Evolutionary conservation across 495 filamentous ascomycete species (phyloP), one percentile per base, ranked within the genome.

Genomic region (Pyronema omphalodes): DNA sequence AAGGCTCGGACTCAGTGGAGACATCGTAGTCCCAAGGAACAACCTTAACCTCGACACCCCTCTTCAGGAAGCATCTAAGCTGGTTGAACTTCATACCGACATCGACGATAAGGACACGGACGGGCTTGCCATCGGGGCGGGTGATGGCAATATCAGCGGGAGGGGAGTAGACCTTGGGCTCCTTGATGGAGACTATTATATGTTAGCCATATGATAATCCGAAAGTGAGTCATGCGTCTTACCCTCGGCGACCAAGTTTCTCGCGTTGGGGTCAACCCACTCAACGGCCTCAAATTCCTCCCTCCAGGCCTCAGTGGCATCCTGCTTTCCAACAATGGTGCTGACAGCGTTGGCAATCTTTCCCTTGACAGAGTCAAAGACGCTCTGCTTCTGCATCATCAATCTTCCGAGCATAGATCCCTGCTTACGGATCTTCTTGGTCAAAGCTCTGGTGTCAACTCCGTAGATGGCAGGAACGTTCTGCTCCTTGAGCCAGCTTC

Each of bases 1-100:
- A 95, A 34, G 44, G 46, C 5, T 51, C 62, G 3, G 15, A 51
- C 54, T 89, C 77, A 55, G 84, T 77, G 46, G 80, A 81, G 70
- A 98, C 91, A 67, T 95, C 82, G 64, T 94, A 87, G 40, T 64
- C 57, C 60, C 60, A 64, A 9, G 91, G 91, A 36, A 93, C 87
- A 44, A 94, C 87, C 60, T 89, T 71, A 54, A 98, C 88, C 65
- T 96, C 91, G 18, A 95, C 80, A n/a, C 91, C 91, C 57, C 91
- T 78, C 52, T 76, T 78, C 40, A 98, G 74, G 49, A 98, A 77
- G 71, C 91, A 98, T 55, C 91, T 76, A 45, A 98, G 74, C 72
- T 98, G 91, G 70, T 95, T 98, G 71, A 82, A 93, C 69, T 98
- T 98, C 71, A 95, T 76, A 59, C 91, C 91, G 53, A 98, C 89